Conservation (phyloP, 306 rosid genomes). For the Luffa acutangula region DNA sequence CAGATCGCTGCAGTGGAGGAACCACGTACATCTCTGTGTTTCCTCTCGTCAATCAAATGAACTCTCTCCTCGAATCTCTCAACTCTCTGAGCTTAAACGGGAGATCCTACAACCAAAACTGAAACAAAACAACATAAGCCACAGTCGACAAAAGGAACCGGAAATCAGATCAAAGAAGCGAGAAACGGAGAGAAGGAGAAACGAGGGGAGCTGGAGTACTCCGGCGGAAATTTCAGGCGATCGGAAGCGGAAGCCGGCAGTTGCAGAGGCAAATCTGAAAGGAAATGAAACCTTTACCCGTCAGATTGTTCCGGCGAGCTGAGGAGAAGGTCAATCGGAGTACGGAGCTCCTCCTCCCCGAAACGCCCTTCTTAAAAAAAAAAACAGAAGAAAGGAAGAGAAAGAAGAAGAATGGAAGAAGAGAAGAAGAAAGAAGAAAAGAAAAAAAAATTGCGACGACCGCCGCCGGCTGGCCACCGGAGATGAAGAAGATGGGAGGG, state of each 20-base stretch:
- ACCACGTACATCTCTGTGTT: constrained; percentile 69
- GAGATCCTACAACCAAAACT: constrained; percentile 5
- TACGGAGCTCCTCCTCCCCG: too few relatives aligned
- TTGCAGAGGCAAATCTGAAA: constrained; percentile 1
- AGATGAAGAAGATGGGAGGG: too few relatives aligned
- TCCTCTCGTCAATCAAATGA: not conserved
- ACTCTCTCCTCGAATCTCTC: not conserved
- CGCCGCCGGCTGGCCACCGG: too few relatives aligned
- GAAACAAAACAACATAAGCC: not conserved
- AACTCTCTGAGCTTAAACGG: constrained; percentile 6
- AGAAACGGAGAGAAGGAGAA: not conserved
- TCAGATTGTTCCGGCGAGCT: constrained; percentile 23
- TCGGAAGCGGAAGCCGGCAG: not conserved
- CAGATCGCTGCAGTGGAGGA: constrained; percentile 85
- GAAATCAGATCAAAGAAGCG: constrained; percentile 1
- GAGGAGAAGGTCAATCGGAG: constrained; percentile 14
- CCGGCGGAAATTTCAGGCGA: constrained; percentile 5
- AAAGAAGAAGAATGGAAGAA: too few relatives aligned
- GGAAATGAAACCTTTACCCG: not conserved
- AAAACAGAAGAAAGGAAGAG: too few relatives aligned
- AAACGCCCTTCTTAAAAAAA: too few relatives aligned
- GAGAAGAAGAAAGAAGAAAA: too few relatives aligned
- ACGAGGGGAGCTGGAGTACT: not conserved
- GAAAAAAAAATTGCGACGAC: too few relatives aligned
- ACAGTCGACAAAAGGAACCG: not conserved